Evolutionary conservation across 169 alveolate species (phyloP), one percentile per base, ranked within the genome.

Genomic region (Cryptosporidium andersoni): DNA sequence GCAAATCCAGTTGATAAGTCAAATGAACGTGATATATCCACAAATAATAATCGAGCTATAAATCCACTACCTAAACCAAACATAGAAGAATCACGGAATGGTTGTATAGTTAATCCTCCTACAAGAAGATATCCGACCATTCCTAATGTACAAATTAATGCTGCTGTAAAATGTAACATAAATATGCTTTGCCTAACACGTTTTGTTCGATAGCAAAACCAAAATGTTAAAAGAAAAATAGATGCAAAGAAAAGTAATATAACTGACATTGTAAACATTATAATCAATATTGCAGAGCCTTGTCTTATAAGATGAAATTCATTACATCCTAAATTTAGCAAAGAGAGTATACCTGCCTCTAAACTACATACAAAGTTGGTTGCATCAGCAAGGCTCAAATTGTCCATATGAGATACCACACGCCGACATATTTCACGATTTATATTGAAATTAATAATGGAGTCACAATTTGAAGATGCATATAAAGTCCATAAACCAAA

Each of bases 1-100:
- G 85, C 85, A 74, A 74, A 74, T n/a, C 85, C 85, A 11, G 85
- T 74, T 14, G 85, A 74, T 14, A 74, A 58, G 48, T 74, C 85
- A 48, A 74, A 74, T 37, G 85, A 58, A 25, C 85, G 55, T 9
- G 85, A 74, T 12, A 74, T 74, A 60, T 74, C 85, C 7, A 74
- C 85, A 58, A 74, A 74, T 42, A 74, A 74, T 6, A 74, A 52
- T 60, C 85, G 55, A 34, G 85, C 85, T 47, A 74, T 58, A 62
- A 74, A 58, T 34, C 85, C 51, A 48, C 85, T 74, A 7, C 85
- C 85, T 45, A 74, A 58, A 37, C 85, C 85, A 58, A 74, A 74
- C 85, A 74, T 74, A 4, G 85, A 74, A 45, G 85, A 74, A 39
- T 74, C 85, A 25, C 85, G 55, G 47, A 74, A 74, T 45, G 85